Base-by-base conservation (phyloP, 805 yeast species). In the Yamadazyma sp. region DNA sequence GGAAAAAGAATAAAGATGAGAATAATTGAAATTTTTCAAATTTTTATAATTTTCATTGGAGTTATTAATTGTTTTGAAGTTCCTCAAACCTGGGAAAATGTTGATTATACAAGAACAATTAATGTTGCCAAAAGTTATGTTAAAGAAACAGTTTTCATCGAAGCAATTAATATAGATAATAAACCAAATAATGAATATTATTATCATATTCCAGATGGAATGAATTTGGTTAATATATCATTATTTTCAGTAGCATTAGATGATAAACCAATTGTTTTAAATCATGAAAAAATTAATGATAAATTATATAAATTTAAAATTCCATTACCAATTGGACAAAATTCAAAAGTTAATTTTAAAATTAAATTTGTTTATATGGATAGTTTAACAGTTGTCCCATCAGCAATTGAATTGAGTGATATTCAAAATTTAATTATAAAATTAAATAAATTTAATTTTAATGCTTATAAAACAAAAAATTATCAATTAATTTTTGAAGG, bases 61-160 rank as follows among this genome's bases (percentile, higher is more conserved):
- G 11, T 21, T 15, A 24, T 29, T 9, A 27, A 16, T 12, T 31
- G 34, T 31, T 20, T 32, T 7, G 35, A 32, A 10, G 26, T 33
- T 11, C 33, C 35, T 21, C n/a, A 17, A 7, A 17, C 36, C 2
- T 78, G 83, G 80, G 79, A 73, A 49, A 87, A 86, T 56, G 50
- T 61, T 21, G 70, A 76, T 20, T 70, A 75, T 44, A 55, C 62
- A 10, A 77, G 86, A 45, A 55, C 70, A 7, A 50, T 86, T 23
- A 96, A 87, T 49, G 70, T 88, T 32, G 53, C 74, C 20, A 76
- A 75, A 44, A 62, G 88, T 3, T 88, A 82, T 55, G 71, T 78
- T 27, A 76, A 75, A 45, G 94, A 83, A 53, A 65, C 73, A 17
- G 60, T 70, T 39, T 57, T 71, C n/a, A 52, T 87, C 27, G 72